Evolutionary conservation across 257 asterid genomes (phyloP), one percentile per base, ranked within the genome.

Genomic region (Petunia axillaris): DNA sequence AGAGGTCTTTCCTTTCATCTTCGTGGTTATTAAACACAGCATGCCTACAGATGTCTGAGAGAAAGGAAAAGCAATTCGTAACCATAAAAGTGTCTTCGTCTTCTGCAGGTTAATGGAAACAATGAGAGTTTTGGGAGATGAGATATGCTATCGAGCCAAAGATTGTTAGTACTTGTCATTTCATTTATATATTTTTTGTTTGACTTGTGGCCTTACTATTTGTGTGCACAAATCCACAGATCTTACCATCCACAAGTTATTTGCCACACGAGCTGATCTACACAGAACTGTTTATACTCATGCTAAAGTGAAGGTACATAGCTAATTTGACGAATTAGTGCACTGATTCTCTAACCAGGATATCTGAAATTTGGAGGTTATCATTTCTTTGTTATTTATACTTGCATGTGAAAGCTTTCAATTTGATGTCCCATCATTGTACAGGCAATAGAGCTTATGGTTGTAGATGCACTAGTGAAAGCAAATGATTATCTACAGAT

Each of bases 391-490:
- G 62, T 11, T 25, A 11, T 50, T 35, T 73, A 5, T 50, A 11
- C 37, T 58, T 73, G 35, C 13, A 38, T 53, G 77, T n/a, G 7
- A 36, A 85, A 57, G 54, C 40, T 6, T 64, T 59, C n/a, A 44
- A 67, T 62, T 25, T 74, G 77, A 50, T 67, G 13, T 50, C 59
- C 70, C 77, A 62, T 44, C 6, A 52, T 40, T 77, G 80, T 84
- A 53, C 88, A 95, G 99, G 99, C 99, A 71, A 79, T 93, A 77
- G 99, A 95, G 60, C 89, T 93, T 43, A 95, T 95, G 99, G 84
- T 95, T 81, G 93, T 86, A 43, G 99, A 95, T 83, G 99, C 99
- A 63, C 85, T 95, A 39, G 89, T 93, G 87, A 88, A 92, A 63
- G 99, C 99, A 66, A 92, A 95, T 63, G 85, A 70, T 83, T 91